Percentiles rank a stretch among this genome's conserved stretches.
Evolutionary conservation across 805 yeast species (phyloP).

Genomic region (Torulaspora indica): DNA sequence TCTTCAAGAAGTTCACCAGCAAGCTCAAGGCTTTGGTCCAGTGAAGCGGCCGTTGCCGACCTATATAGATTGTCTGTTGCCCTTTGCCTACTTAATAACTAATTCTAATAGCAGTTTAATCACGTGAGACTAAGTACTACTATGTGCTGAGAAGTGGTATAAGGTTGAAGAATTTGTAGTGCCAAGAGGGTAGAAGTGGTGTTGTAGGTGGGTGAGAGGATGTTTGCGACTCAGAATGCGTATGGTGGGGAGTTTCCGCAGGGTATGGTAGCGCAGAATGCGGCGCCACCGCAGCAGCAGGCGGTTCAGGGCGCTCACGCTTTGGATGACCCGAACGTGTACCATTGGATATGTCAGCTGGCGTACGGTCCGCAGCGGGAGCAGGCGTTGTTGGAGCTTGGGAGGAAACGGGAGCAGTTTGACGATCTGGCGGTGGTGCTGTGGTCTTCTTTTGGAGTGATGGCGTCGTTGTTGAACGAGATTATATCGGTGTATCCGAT

Average conservation of each 20-base stretch:
- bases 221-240: slow-evolving; percentile 7
- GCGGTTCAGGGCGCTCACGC: slow-evolving; percentile 35
- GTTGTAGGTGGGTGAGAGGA: background rate
- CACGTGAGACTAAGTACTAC: too few species aligned
- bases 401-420: slow-evolving; percentile 90
- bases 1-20: slow-evolving; percentile 16
- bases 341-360: slow-evolving; percentile 83
- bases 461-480: slow-evolving; percentile 86
- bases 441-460: slow-evolving; percentile 96
- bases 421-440: slow-evolving; percentile 88
- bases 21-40: slow-evolving; percentile 13
- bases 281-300: slow-evolving; percentile 5
- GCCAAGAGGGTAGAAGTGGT: background rate
- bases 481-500: slow-evolving; percentile 86
- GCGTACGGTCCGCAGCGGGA: slow-evolving; percentile 89
- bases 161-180: too few species aligned
- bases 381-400: slow-evolving; percentile 85
- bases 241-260: slow-evolving; percentile 1
- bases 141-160: too few species aligned
- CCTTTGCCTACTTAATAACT: slow-evolving; percentile 3
- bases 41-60: background rate
- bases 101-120: background rate
- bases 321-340: slow-evolving; percentile 73
- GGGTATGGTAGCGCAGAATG: background rate
- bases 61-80: background rate